Evolutionary conservation across 495 filamentous ascomycete species (phyloP), one percentile per base, ranked within the genome.

Genomic region (Cercophora newfieldiana): DNA sequence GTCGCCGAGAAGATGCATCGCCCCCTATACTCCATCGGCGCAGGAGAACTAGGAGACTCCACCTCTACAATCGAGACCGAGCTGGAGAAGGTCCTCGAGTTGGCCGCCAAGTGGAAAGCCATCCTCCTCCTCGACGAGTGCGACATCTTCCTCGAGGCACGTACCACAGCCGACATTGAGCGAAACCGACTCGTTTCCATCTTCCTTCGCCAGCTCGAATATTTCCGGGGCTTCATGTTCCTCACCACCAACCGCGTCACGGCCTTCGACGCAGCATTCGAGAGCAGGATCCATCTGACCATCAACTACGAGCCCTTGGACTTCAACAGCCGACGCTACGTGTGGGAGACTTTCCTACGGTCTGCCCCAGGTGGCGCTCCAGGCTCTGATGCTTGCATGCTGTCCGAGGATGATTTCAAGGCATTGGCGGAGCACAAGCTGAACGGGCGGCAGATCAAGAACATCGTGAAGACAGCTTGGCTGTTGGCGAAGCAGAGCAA

Each of bases 381-480:
- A 48, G 77, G 73, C 4, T 71, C 74, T 0, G 71, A 76, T 25
- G 71, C 2, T 16, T 2, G 37, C 18, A 14, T 2, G 85, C 30
- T 74, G 77, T 53, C 49, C 49, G 79, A 84, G 22, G 51, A 65
- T 6, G 76, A 83, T 5, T 66, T 86, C 1, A 63, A 76, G 7
- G 60, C 61, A 6, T 75, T 89, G 29, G 79, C 80, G 1, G 66
- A 68, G n/a, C 70, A 79, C 62, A 74, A 81, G 14, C 67, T 89
- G 72, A 88, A 89, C 71, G 86, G 87, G 0, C 72, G 86, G 21
- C 82, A 89, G 75, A 89, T 90, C 69, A 86, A 87, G 78, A 90
- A 89, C 69, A 75, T 84, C 16, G 70, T 90, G 61, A 87, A 87
- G 76, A 84, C 81, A 3, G 85, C 84, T 3, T 71, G 76, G 63